Conservation (phyloP, 306 rosid genomes). For the Lathyrus oleraceus region DNA sequence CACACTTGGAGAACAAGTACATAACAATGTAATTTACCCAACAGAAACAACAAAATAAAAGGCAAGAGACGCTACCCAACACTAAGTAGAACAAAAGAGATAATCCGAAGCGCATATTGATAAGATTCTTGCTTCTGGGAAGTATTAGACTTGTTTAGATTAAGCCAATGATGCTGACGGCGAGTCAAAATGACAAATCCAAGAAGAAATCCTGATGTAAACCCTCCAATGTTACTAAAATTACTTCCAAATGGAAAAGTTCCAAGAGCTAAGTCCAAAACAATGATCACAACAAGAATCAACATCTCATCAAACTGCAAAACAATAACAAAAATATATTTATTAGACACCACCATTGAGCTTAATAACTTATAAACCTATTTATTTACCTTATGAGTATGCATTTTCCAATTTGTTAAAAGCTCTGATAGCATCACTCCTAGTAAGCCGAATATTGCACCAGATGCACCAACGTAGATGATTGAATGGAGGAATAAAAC, state of each 20-base stretch:
- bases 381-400: slow-evolving; percentile 65
- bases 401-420: slow-evolving; percentile 74
- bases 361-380: no score
- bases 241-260: slow-evolving; percentile 70
- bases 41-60: neutral
- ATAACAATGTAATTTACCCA: neutral
- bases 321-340: slow-evolving; percentile 15
- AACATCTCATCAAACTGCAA: slow-evolving; percentile 58
- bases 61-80: slow-evolving; percentile 48
- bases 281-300: slow-evolving; percentile 53
- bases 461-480: slow-evolving; percentile 91
- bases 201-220: slow-evolving; percentile 75
- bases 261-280: slow-evolving; percentile 67
- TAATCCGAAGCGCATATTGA: slow-evolving; percentile 58
- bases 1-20: neutral
- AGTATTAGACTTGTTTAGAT: slow-evolving; percentile 21
- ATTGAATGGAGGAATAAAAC: slow-evolving; percentile 57
- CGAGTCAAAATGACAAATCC: slow-evolving; percentile 67
- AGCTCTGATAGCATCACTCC: slow-evolving; percentile 85
- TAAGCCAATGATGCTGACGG: no score
- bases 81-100: slow-evolving; percentile 54
- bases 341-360: slow-evolving; percentile 5
- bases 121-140: slow-evolving; percentile 57
- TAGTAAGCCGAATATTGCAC: slow-evolving; percentile 75
- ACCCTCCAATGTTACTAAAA: slow-evolving; percentile 86